These are phyloP conservation scores for Claviceps cyperi DNA, from an alignment of 2,329 filamentous ascomycete species.

Conservation along the genomic window DNA sequence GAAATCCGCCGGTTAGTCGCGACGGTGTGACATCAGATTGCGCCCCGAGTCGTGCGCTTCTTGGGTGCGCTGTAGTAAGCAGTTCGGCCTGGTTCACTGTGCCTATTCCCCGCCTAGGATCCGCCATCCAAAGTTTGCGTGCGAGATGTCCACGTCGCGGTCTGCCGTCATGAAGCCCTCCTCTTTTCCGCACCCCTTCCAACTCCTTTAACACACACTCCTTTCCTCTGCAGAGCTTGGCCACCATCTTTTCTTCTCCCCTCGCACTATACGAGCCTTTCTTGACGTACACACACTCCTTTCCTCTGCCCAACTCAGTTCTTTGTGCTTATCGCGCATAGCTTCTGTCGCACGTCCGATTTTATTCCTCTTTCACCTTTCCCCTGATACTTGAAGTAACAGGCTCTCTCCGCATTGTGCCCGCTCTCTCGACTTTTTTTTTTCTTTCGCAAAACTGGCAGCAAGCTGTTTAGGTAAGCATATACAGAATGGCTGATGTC, in stretches of 20 bases:
- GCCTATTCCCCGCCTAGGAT: neutral
- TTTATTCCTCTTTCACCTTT: neutral
- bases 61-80: neutral
- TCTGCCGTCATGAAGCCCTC: neutral
- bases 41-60: neutral
- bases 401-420: neutral
- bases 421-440: neutral
- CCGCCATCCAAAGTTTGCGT: neutral
- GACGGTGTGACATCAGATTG: neutral
- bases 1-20: neutral
- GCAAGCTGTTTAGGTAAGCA: neutral
- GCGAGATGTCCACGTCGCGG: too few relatives aligned
- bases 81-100: neutral
- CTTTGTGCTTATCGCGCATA: constrained; percentile 2
- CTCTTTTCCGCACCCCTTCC: neutral
- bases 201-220: neutral
- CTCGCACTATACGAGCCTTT: neutral
- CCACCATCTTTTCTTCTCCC: neutral
- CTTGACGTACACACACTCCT: constrained; percentile 1
- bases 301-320: neutral
- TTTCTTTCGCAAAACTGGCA: neutral
- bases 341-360: neutral
- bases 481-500: neutral
- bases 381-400: neutral
- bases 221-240: neutral